These are phyloP conservation scores for Geranium brycei DNA, from an alignment of 345 rosid species.

Conservation along the genomic window DNA sequence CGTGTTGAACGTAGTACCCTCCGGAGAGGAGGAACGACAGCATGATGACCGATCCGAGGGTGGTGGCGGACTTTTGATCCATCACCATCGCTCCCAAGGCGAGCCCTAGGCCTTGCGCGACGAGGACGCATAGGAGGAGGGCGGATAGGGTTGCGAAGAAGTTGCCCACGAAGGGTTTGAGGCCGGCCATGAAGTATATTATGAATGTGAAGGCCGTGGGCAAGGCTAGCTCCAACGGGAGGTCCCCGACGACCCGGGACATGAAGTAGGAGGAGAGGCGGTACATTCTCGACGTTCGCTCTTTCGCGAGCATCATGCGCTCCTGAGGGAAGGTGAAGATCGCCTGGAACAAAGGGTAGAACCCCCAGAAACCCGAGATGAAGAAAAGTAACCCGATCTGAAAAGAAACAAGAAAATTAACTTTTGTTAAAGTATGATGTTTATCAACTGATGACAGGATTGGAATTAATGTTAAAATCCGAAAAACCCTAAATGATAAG, in stretches of 20 bases:
- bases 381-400: slow-evolving; percentile 78
- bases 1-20: slow-evolving; percentile 39
- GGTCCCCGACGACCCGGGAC: slow-evolving; percentile 44
- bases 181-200: slow-evolving; percentile 68
- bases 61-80: slow-evolving; percentile 29
- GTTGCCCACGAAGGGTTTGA: slow-evolving; percentile 22
- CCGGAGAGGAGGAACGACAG: slow-evolving; percentile 29
- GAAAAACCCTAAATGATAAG: too few relatives aligned
- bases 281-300: slow-evolving; percentile 76
- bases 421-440: neutral
- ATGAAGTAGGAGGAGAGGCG: slow-evolving; percentile 72
- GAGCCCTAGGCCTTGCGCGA: slow-evolving; percentile 39
- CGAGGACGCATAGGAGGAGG: slow-evolving; percentile 29
- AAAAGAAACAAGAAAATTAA: slow-evolving; percentile 1
- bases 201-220: slow-evolving; percentile 40
- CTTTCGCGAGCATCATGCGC: slow-evolving; percentile 68
- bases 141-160: slow-evolving; percentile 35
- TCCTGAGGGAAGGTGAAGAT: slow-evolving; percentile 78
- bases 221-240: slow-evolving; percentile 64
- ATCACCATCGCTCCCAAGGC: slow-evolving; percentile 45
- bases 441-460: neutral
- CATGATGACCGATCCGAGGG: slow-evolving; percentile 29
- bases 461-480: too few relatives aligned
- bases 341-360: slow-evolving; percentile 62
- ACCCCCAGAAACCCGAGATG: slow-evolving; percentile 45